phyloP scores from a whole-genome alignment of 768 basidiomycete genomes.

The Podaxis sp. region DNA sequence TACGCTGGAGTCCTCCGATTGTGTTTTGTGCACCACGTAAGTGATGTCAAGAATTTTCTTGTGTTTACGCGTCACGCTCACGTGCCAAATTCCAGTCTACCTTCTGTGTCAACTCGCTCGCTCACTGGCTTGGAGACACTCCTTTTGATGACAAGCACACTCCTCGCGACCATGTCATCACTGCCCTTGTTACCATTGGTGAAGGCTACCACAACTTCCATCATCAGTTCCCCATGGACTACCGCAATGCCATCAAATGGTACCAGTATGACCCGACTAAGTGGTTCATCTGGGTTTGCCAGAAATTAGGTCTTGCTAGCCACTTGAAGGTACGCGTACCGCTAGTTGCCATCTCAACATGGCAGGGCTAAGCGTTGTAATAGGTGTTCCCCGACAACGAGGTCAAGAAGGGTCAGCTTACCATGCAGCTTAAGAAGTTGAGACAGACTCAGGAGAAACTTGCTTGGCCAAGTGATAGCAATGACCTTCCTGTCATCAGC shows the following conservation, averaged over 20 bases:
- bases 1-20: conserved; percentile 80
- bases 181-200: conserved; percentile 87
- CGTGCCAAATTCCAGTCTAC: conserved; percentile 58
- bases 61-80: neutral
- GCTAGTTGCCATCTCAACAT: neutral
- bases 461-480: conserved; percentile 72
- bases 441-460: conserved; percentile 73
- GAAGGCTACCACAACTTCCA: conserved; percentile 99
- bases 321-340: conserved; percentile 52
- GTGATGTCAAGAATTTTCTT: conserved; percentile 23
- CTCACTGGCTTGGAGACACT: conserved; percentile 91
- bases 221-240: conserved; percentile 96
- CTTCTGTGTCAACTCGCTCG: conserved; percentile 95
- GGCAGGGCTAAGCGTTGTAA: neutral
- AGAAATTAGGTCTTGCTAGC: conserved; percentile 59
- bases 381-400: conserved; percentile 53
- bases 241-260: conserved; percentile 94
- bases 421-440: conserved; percentile 90
- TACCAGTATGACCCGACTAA: conserved; percentile 92
- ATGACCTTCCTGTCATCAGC: conserved; percentile 73
- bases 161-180: conserved; percentile 84
- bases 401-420: conserved; percentile 84
- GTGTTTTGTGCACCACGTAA: conserved; percentile 83
- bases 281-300: conserved; percentile 77
- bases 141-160: conserved; percentile 96